Evolutionary conservation across 2,329 filamentous ascomycete genomes (phyloP).

Genomic region (Ophiocordyceps camponoti-leonardi): DNA sequence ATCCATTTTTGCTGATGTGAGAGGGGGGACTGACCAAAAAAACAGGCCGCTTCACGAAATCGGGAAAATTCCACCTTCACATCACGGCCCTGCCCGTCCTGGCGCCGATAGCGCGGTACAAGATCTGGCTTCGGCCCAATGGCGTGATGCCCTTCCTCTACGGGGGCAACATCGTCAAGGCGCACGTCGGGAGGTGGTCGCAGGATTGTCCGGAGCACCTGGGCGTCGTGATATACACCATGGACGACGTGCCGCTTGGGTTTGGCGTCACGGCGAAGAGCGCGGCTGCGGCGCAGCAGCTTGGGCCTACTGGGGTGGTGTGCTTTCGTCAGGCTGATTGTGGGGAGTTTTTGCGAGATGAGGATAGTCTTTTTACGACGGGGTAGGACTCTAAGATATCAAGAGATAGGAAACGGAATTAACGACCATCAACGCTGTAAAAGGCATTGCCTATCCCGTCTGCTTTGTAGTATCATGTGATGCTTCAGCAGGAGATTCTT

Average conservation of each 20-base stretch:
- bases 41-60: conserved; percentile 84
- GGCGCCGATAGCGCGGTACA: conserved; percentile 81
- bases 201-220: conserved; percentile 90
- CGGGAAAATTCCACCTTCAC: conserved; percentile 86
- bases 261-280: conserved; percentile 86
- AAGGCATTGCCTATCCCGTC: too few relatives aligned
- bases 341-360: conserved; percentile 85
- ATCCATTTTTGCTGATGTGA: neutral
- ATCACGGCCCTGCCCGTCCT: conserved; percentile 80
- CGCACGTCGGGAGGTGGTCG: conserved; percentile 60
- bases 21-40: neutral
- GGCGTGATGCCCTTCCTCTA: conserved; percentile 97
- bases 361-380: conserved; percentile 23
- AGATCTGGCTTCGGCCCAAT: conserved; percentile 93
- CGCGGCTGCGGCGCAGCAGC: conserved; percentile 62
- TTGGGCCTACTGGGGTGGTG: conserved; percentile 82
- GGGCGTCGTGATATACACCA: conserved; percentile 75
- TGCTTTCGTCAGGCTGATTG: conserved; percentile 87
- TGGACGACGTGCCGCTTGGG: conserved; percentile 86
- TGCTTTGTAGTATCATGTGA: too few relatives aligned
- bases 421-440: too few relatives aligned
- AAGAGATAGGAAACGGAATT: too few relatives aligned
- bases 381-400: neutral
- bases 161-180: conserved; percentile 68
- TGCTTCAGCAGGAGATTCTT: too few relatives aligned